phyloP scores from a whole-genome alignment of 2,329 filamentous ascomycete genomes.

The Fusarium virguliforme region DNA sequence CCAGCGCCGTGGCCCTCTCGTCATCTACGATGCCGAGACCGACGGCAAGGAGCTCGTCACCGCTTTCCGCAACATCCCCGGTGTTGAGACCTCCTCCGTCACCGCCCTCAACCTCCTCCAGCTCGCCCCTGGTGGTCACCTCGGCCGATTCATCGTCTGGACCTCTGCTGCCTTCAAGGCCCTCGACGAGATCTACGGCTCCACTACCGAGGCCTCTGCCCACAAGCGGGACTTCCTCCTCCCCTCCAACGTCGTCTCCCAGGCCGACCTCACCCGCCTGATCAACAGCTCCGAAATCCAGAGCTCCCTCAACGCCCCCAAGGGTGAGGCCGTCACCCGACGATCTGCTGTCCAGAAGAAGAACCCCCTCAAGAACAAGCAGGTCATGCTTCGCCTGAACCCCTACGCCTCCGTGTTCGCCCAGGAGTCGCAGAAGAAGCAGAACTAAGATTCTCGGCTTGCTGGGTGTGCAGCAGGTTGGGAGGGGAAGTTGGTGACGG shows the following conservation, averaged over 20 bases:
- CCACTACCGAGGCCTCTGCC: conserved; percentile 88
- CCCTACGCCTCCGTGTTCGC: conserved; percentile 94
- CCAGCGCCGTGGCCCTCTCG: conserved; percentile 96
- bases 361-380: conserved; percentile 99
- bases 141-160: conserved; percentile 99
- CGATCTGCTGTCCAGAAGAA: conserved; percentile 96
- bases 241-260: conserved; percentile 90
- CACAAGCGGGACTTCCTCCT: conserved; percentile 99
- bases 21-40: conserved; percentile 96
- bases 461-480: conserved; percentile 60
- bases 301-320: conserved; percentile 92
- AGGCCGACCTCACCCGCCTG: conserved; percentile 95
- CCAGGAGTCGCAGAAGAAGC: conserved; percentile 71
- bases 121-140: conserved; percentile 98
- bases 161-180: conserved; percentile 97
- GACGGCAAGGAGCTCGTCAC: conserved; percentile 95
- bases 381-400: conserved; percentile 98
- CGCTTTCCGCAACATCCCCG: conserved; percentile 99
- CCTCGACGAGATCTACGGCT: conserved; percentile 97
- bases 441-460: conserved; percentile 55
- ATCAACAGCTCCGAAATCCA: conserved; percentile 99
- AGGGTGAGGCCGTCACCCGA: conserved; percentile 92
- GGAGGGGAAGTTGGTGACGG: conserved; percentile 48
- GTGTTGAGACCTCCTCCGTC: conserved; percentile 96
- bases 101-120: conserved; percentile 98